Percentiles rank a stretch among this genome's conserved stretches.
phyloP scores from a whole-genome alignment of 192 early-diverging fungal genomes.

The Coemansia sp. region DNA sequence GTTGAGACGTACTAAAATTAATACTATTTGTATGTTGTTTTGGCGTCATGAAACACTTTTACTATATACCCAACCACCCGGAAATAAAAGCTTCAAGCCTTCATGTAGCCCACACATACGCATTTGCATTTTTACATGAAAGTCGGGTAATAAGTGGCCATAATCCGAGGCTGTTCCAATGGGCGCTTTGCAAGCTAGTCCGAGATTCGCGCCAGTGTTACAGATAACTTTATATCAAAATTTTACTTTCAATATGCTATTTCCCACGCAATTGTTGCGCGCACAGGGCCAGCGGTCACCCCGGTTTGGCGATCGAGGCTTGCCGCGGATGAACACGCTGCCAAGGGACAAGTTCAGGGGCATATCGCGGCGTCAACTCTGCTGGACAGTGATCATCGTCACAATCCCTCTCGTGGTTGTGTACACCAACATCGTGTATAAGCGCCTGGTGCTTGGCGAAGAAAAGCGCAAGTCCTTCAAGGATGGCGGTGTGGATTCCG shows the following conservation, averaged over 20 bases:
- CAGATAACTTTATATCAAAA: neutral
- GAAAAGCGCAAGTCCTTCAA: conserved; percentile 34
- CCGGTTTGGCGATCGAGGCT: conserved; percentile 40
- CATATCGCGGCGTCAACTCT: conserved; percentile 45
- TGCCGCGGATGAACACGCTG: conserved; percentile 38
- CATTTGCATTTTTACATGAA: too few species aligned
- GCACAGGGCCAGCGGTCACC: conserved; percentile 16
- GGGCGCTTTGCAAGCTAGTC: neutral
- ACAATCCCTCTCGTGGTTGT: conserved; percentile 47
- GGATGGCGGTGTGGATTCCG: conserved; percentile 42
- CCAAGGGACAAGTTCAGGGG: conserved; percentile 39
- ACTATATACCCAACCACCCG: conserved; percentile 4
- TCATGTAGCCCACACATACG: neutral
- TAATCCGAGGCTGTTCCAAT: conserved; percentile 4
- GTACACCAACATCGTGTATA: conserved; percentile 45
- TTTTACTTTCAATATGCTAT: conserved; percentile 13
- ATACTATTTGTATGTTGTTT: conserved; percentile 11
- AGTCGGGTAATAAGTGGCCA: neutral
- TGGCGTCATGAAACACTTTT: conserved; percentile 13
- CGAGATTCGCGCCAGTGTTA: neutral
- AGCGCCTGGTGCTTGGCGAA: conserved; percentile 51
- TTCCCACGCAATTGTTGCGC: conserved; percentile 35
- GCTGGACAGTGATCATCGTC: conserved; percentile 56
- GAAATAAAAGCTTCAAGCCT: conserved; percentile 13
- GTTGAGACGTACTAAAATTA: conserved; percentile 53